Evolutionary conservation across 1,284 basidiomycete genomes (phyloP).

Genomic region (Melampsora larici-populina): DNA sequence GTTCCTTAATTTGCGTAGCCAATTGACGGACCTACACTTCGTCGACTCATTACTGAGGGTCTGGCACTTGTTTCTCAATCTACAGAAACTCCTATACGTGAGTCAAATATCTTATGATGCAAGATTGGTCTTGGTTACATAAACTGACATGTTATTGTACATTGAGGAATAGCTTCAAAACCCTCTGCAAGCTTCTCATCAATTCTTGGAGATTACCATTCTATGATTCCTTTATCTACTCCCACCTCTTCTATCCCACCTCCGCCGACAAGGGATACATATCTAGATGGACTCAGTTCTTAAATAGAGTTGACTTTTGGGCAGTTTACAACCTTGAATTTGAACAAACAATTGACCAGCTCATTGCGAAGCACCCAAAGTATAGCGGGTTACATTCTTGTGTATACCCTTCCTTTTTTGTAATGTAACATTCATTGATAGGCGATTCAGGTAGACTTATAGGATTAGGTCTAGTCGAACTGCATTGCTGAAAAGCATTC

Average conservation of each 20-base stretch:
- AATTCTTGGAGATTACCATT: slow-evolving; percentile 19
- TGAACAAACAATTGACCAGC: too few relatives aligned
- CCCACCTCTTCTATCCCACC: neutral
- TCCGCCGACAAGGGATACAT: neutral
- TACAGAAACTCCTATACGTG: neutral
- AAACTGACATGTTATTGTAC: neutral
- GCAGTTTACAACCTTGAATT: too few relatives aligned
- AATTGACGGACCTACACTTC: slow-evolving; percentile 15
- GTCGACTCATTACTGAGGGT: slow-evolving; percentile 32
- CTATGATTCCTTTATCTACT: neutral
- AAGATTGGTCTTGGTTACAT: neutral
- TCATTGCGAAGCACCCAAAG: too few relatives aligned
- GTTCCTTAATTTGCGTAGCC: neutral
- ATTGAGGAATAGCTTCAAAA: neutral
- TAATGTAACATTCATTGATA: too few relatives aligned
- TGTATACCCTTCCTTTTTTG: too few relatives aligned
- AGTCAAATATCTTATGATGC: neutral
- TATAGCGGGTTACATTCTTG: too few relatives aligned
- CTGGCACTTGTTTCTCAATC: slow-evolving; percentile 10
- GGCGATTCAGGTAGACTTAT: too few relatives aligned
- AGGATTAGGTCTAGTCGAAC: too few relatives aligned
- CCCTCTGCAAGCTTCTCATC: slow-evolving; percentile 17
- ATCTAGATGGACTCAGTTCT: neutral
- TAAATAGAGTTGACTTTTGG: neutral
- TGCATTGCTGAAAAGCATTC: too few relatives aligned